Percentiles rank a stretch among this genome's conserved stretches.
These are phyloP conservation scores for Beta macrorhiza DNA, from an alignment of 179 eudicot species.

Conservation along the genomic window DNA sequence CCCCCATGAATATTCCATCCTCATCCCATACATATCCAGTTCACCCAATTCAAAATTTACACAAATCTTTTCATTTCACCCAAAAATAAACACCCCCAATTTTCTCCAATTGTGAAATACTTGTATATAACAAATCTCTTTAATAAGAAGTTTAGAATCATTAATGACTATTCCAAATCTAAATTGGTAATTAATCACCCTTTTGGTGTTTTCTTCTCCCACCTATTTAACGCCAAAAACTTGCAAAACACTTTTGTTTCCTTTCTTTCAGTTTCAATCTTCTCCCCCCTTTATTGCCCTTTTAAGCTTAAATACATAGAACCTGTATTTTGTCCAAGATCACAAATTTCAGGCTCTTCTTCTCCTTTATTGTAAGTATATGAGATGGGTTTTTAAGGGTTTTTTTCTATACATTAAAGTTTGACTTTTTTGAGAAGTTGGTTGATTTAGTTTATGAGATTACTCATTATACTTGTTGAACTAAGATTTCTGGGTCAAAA, in stretches of 20 bases:
- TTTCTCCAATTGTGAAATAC: not conserved
- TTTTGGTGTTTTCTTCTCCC: constrained; percentile 6
- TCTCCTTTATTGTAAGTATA: not conserved
- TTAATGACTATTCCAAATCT: not conserved
- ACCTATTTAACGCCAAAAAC: constrained; percentile 16
- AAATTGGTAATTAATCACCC: not conserved
- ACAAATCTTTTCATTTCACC: not conserved
- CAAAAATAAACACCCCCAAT: not conserved
- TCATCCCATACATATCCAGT: not conserved
- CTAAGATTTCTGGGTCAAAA: constrained; percentile 10
- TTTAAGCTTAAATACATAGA: not conserved
- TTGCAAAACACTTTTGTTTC: not conserved
- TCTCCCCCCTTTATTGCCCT: not conserved
- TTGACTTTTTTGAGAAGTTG: constrained; percentile 1
- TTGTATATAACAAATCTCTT: constrained; percentile 17
- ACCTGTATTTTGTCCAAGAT: constrained; percentile 5
- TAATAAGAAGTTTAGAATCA: not conserved
- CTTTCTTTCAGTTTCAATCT: constrained; percentile 10
- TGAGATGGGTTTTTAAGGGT: constrained; percentile 10
- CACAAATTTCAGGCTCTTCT: constrained; percentile 20
- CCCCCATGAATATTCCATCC: constrained; percentile 8
- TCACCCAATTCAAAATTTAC: not conserved
- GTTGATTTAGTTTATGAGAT: not conserved
- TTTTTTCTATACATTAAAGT: no score
- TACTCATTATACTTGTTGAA: not conserved